A percentile compares a stretch with the other conserved stretches of the same genome.
Evolutionary conservation across 2,329 filamentous ascomycete species (phyloP).

Genomic region (Colletotrichum destructivum): DNA sequence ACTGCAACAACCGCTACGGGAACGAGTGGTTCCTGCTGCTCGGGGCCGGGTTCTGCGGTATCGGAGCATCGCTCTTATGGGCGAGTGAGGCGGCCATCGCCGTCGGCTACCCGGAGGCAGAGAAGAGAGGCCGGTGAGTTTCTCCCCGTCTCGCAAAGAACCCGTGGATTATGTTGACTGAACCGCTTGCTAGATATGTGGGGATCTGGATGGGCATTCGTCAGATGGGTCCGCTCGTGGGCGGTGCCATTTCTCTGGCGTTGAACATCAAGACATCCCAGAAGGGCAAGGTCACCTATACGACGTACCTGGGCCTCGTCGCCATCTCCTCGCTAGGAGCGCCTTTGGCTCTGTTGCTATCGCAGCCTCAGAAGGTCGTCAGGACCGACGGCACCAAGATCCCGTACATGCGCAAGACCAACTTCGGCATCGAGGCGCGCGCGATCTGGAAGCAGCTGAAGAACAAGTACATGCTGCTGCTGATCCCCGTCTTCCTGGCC

Average conservation of each 20-base stretch:
- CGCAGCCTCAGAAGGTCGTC: constrained; percentile 60
- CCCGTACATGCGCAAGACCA: constrained; percentile 41
- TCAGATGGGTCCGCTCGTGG: constrained; percentile 53
- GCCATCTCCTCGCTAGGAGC: constrained; percentile 63
- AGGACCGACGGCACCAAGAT: constrained; percentile 59
- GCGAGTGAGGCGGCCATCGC: constrained; percentile 55
- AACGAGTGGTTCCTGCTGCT: constrained; percentile 60
- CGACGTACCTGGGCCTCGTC: constrained; percentile 62
- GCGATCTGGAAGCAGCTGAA: constrained; percentile 36
- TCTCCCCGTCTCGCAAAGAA: background rate
- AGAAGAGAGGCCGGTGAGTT: constrained; percentile 64
- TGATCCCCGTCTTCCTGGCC: constrained; percentile 32
- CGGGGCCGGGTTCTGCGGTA: constrained; percentile 57
- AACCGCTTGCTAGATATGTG: constrained; percentile 11
- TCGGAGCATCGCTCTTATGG: constrained; percentile 55
- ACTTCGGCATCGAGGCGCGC: constrained; percentile 29
- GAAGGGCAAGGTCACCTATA: constrained; percentile 54
- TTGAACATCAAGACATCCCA: constrained; percentile 58
- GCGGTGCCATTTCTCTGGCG: constrained; percentile 65
- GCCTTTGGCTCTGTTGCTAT: constrained; percentile 59
- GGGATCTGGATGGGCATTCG: constrained; percentile 39
- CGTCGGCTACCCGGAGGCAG: constrained; percentile 76
- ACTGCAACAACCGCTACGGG: constrained; percentile 60
- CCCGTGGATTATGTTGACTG: background rate
- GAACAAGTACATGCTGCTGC: constrained; percentile 37